Percentiles rank a stretch among this genome's conserved stretches.
Conservation (phyloP, 176 grass and related monocot species). For the Oryza coarctata region DNA sequence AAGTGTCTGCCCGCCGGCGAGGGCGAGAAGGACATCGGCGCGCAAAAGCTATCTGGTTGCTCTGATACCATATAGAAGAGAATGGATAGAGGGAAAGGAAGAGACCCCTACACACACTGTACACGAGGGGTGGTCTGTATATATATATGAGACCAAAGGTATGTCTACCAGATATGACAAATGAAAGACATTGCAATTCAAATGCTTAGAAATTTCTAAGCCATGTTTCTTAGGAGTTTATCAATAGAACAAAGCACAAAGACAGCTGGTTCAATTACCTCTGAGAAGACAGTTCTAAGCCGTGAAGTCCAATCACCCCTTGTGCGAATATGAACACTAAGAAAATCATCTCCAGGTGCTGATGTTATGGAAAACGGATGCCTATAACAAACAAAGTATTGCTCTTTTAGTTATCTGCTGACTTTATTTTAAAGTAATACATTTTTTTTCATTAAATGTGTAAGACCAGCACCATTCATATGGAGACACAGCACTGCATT, state of each 20-base stretch:
- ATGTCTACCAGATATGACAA: too few species aligned
- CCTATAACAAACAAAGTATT: slow-evolving; percentile 43
- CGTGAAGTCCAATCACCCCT: slow-evolving; percentile 92
- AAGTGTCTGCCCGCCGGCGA: too few species aligned
- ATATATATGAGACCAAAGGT: too few species aligned
- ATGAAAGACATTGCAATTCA: neutral
- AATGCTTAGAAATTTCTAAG: neutral
- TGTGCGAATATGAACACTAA: slow-evolving; percentile 96
- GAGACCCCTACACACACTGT: too few species aligned
- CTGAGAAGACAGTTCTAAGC: slow-evolving; percentile 79
- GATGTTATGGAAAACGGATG: slow-evolving; percentile 98
- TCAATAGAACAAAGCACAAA: slow-evolving; percentile 15
- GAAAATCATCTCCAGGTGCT: slow-evolving; percentile 81
- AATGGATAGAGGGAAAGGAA: too few species aligned
- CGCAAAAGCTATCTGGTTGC: too few species aligned
- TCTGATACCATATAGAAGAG: too few species aligned
- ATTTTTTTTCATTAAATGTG: slow-evolving; percentile 10
- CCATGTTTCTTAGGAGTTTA: neutral
- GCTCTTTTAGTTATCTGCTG: slow-evolving; percentile 17
- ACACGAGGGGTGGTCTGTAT: too few species aligned
- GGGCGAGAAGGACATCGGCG: too few species aligned
- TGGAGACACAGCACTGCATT: slow-evolving; percentile 75
- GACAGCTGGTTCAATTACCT: slow-evolving; percentile 46
- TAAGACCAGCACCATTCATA: slow-evolving; percentile 69
- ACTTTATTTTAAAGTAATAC: slow-evolving; percentile 1